phyloP scores from a whole-genome alignment of 202 grass and related monocot genomes.

The Dendrocalamus latiflorus region DNA sequence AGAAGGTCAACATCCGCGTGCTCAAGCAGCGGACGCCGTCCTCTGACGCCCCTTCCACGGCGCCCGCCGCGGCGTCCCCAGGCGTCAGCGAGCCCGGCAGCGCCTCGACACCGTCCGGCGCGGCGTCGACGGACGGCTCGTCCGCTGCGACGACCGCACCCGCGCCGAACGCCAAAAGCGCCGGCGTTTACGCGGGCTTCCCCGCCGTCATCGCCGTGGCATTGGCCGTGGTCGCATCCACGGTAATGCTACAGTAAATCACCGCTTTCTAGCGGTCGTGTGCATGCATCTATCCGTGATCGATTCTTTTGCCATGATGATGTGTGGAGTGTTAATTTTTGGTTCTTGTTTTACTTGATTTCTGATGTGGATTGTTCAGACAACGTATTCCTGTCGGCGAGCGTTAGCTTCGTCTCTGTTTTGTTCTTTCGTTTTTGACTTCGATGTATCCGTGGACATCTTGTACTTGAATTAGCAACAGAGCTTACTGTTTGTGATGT shows the following conservation, averaged over 20 bases:
- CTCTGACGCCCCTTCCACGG: constrained; percentile 43
- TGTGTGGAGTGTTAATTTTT: not conserved
- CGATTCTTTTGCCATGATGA: constrained; percentile 1
- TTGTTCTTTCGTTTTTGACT: not conserved
- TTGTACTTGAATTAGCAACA: not conserved
- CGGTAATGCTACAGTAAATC: constrained; percentile 20
- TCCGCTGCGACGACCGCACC: constrained; percentile 1
- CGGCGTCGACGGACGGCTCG: not conserved
- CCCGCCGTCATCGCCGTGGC: not conserved
- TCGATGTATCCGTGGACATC: not conserved
- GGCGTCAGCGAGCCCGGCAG: not conserved
- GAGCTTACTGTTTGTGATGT: not conserved
- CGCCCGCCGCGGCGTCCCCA: constrained; percentile 5
- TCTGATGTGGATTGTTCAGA: not conserved
- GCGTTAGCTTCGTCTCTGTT: not conserved
- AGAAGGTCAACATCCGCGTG: constrained; percentile 79
- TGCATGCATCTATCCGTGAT: not conserved
- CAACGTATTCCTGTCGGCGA: not conserved
- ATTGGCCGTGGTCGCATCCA: not conserved
- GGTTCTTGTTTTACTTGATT: not conserved
- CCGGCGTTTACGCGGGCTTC: not conserved
- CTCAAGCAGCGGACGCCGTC: constrained; percentile 45
- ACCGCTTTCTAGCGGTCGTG: not conserved
- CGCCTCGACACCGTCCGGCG: constrained; percentile 8
- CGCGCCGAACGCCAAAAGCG: constrained; percentile 23